phyloP scores from a whole-genome alignment of 2,329 filamentous ascomycete genomes.

The Colletotrichum tropicicola region DNA sequence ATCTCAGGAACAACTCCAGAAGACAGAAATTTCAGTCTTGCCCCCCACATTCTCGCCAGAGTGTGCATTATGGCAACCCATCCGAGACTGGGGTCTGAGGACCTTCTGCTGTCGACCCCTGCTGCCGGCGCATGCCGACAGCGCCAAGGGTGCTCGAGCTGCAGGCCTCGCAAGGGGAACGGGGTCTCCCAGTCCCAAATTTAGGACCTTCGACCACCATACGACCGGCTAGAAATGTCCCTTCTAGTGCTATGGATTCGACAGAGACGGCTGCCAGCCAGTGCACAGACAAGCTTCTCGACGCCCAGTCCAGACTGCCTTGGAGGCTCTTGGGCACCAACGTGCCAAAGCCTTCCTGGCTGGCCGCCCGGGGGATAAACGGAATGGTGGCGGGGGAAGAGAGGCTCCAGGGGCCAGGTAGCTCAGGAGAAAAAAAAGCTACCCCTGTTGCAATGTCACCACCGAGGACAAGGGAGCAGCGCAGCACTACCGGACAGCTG shows the following conservation, averaged over 20 bases:
- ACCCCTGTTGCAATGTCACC: too few relatives aligned
- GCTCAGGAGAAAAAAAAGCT: too few relatives aligned
- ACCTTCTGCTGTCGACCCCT: conserved; percentile 5
- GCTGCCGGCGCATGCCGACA: conserved; percentile 11
- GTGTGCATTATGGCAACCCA: background rate
- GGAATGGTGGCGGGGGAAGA: too few relatives aligned
- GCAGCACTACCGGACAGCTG: conserved; percentile 4
- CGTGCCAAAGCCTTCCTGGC: background rate
- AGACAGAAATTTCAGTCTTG: background rate
- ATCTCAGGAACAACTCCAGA: too few relatives aligned
- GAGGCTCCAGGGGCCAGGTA: too few relatives aligned
- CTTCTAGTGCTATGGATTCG: background rate
- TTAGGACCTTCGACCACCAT: background rate
- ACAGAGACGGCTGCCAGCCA: background rate
- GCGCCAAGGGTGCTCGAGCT: background rate
- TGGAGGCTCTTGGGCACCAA: background rate
- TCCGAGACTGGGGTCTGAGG: background rate
- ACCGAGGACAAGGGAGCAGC: background rate
- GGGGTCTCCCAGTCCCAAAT: background rate
- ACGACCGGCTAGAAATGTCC: background rate
- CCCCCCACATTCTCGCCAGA: background rate
- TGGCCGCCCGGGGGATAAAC: background rate
- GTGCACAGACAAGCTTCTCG: conserved; percentile 6
- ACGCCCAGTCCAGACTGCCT: background rate
- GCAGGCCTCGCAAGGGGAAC: background rate